Conservation (phyloP, 768 basidiomycete genomes). For the Pleurotus djamor region DNA sequence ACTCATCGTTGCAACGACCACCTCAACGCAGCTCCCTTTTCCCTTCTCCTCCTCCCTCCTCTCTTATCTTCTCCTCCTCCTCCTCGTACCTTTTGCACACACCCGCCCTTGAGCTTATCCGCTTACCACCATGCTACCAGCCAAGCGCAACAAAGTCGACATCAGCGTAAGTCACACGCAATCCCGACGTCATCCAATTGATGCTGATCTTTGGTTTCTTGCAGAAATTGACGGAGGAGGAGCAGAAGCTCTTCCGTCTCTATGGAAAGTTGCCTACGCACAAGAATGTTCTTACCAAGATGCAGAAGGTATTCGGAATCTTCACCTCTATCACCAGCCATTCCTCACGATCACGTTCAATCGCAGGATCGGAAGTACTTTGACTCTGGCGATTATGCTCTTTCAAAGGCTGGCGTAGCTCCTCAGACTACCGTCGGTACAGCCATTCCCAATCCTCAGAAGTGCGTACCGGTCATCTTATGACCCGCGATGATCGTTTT, state of each 20-base stretch:
- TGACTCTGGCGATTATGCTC: slow-evolving; percentile 97
- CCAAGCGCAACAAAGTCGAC: slow-evolving; percentile 90
- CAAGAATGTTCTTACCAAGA: slow-evolving; percentile 91
- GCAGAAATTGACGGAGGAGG: slow-evolving; percentile 83
- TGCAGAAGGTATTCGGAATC: slow-evolving; percentile 76
- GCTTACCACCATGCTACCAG: slow-evolving; percentile 59
- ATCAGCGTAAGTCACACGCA: slow-evolving; percentile 65
- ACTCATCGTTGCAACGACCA: not conserved
- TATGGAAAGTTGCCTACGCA: slow-evolving; percentile 94
- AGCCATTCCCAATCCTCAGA: slow-evolving; percentile 97
- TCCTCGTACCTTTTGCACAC: slow-evolving; percentile 20
- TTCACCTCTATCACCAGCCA: not conserved
- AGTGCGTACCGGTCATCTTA: slow-evolving; percentile 48
- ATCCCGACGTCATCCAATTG: slow-evolving; percentile 12
- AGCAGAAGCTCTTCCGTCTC: slow-evolving; percentile 90
- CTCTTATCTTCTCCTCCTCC: slow-evolving; percentile 10
- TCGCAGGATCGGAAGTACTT: slow-evolving; percentile 97
- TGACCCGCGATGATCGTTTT: not conserved
- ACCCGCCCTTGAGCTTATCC: slow-evolving; percentile 11
- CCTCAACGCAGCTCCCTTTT: not conserved
- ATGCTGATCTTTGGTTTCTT: slow-evolving; percentile 11
- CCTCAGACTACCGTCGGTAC: slow-evolving; percentile 90
- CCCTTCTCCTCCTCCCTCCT: not conserved
- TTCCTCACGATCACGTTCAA: slow-evolving; percentile 12
- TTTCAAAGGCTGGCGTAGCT: slow-evolving; percentile 93